These are phyloP conservation scores for Haberlea rhodopensis DNA, from an alignment of 257 asterid genomes.

Conservation along the genomic window DNA sequence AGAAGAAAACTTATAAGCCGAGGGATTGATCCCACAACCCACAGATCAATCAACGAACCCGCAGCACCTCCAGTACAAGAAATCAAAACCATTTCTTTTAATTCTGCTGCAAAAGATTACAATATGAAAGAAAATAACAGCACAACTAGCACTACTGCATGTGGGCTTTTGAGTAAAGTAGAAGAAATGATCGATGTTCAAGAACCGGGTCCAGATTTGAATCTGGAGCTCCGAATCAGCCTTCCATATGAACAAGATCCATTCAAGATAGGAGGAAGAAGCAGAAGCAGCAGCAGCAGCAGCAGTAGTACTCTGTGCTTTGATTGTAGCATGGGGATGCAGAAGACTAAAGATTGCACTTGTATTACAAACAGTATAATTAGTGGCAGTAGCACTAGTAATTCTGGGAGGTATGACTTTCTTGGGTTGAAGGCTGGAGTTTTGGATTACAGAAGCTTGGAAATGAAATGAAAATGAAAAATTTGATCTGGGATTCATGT, in stretches of 20 bases:
- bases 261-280: conserved; percentile 24
- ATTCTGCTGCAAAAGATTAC: conserved; percentile 6
- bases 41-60: no score
- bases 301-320: conserved; percentile 53
- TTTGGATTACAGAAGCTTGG: no score
- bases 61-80: no score
- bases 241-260: conserved; percentile 34
- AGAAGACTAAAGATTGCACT: conserved; percentile 50
- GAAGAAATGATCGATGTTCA: conserved; percentile 20
- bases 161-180: not conserved
- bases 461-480: conserved; percentile 26
- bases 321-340: conserved; percentile 45
- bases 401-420: no score
- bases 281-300: no score
- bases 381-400: conserved; percentile 15
- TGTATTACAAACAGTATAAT: conserved; percentile 32
- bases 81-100: no score
- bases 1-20: no score
- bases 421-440: no score
- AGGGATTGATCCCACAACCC: no score
- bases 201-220: conserved; percentile 39
- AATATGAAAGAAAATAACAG: conserved; percentile 24
- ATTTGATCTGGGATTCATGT: not conserved
- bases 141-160: not conserved
- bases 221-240: conserved; percentile 49